Base-by-base conservation (phyloP, 225 moss, liverwort and hornwort species). In the Marchantia polymorpha region DNA sequence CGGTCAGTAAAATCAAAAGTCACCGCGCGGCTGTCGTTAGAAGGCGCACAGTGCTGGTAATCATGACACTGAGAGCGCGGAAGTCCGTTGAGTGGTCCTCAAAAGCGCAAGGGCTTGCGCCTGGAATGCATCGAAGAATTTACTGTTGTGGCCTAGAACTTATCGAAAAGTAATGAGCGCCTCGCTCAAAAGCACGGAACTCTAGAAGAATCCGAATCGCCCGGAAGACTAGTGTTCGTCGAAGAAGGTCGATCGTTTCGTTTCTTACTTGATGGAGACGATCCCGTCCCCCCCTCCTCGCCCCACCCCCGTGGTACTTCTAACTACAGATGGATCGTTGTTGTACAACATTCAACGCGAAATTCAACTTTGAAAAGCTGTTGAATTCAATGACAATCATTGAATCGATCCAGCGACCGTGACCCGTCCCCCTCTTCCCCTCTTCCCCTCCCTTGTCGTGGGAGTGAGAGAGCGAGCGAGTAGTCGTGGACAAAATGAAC, bases 151-250 rank as follows among this genome's bases (percentile, higher is more conserved):
- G 46, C 69, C 46, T 69, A 69, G 69, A 48, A 29, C 17, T 48
- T 46, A 48, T 69, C 69, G 46, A 46, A 69, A 46, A 48, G 69
- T 17, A 69, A 48, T 69, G 47, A 47, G 11, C 69, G 30, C 10
- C 29, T 67, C 3, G 31, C 13, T 30, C 29, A 30, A 67, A 29
- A 14, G 69, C 69, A 69, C 69, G 47, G 20, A 69, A 46, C 46
- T 69, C 69, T 69, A 69, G 69, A 69, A 69, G 69, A 69, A 69
- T 69, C 39, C 69, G 65, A 69, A 69, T 69, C 69, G 69, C 20
- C 69, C 69, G 19, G 69, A 69, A 69, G 69, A 46, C 69, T 48
- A 17, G 67, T 48, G 47, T 69, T 69, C 20, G 13, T 48, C 47
- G 7, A 13, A 69, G 46, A 48, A 69, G 69, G 6, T 68, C 46